Base-by-base conservation (phyloP, 192 early-diverging fungal genomes). In the Cetraspora pellucida region DNA sequence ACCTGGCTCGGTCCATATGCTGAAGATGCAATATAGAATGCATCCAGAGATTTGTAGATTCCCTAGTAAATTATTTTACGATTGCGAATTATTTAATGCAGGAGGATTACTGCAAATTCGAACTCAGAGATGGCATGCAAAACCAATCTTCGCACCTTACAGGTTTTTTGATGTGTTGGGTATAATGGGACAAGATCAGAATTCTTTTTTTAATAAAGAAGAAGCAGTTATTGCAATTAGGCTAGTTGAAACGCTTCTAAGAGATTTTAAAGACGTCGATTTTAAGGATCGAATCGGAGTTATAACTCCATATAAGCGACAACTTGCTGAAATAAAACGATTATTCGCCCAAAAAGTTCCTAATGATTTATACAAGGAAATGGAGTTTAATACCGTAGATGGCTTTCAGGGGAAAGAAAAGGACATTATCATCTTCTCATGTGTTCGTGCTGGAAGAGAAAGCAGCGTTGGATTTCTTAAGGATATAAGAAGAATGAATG, bases 331-430 rank as follows among this genome's bases (percentile, higher is more conserved):
- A 64, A 82, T 99, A 19, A 87, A 88, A 68, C 85, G 89, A 28
- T 78, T 74, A 43, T 95, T 99, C 70, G 77, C 81, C 11, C 55
- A 80, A n/a, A 60, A 74, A n/a, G 93, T 93, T 83, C 94, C 93
- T 0, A 45, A 71, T 1, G 72, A 76, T 4, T 86, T 93, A 27
- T 83, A 92, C 1, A 85, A 93, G 31, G 84, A 85, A 3, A 89
- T 99, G 3, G 95, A 97, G 77, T 91, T 98, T 77, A 96, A 97
- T 80, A 98, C 96, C 1, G 95, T 97, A 19, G 96, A 98, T 81
- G 96, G 95, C 13, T 99, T 99, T 78, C 96, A 99, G 83, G 97
- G 96, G 8, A 94, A 97, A 81, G 96, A 98, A 79, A 98, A 98
- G 80, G 97, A 97, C 23, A 93, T 98, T 47, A 94, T 99, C 44